Evolutionary conservation across 2,329 filamentous ascomycete species (phyloP), one percentile per base, ranked within the genome.

Genomic region (Penicillium sp.): DNA sequence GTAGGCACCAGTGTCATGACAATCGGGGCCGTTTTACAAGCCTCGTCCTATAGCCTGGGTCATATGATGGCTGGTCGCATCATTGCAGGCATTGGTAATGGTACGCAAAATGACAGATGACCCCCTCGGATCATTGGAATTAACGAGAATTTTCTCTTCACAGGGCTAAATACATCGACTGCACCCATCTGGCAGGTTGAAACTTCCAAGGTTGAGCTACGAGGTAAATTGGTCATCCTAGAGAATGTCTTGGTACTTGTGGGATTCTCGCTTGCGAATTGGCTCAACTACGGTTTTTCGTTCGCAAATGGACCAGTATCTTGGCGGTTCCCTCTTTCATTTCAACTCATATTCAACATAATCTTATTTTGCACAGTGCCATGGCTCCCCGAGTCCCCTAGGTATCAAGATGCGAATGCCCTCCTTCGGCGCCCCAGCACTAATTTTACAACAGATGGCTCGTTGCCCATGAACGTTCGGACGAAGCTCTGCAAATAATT

Each of bases 1-100:
- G 6, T 56, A 1, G 54, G 54, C 4, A 57, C 54, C 13, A 51
- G 21, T 70, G 47, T 72, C 56, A 64, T 72, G 69, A 69, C 68
- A 40, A 67, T 79, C 49, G 79, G 79, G 4, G 78, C 78, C 6
- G 72, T 81, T 46, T 65, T 82, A 1, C 78, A 81, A 54, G 77
- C 76, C 45, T 69, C 75, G 4, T 70, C 78, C 0, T 81, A 72
- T 51, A 66, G 71, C 18, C 66, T 77, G 0, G 66, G 75, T 5
- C 71, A 78, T 48, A 80, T 81, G 77, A 78, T 81, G 46, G 73
- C 78, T 14, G 79, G 78, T n/a, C 69, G 78, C 18, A 75, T 81
- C 18, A 53, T 70, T 31, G 58, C 73, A 1, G 78, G 79, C 4
- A 75, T 81, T 18, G 79, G 79, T 1, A 81, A 80, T 56, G 79